Conservation (phyloP, 2,329 filamentous ascomycete genomes). For the Acrodontium crateriforme region DNA sequence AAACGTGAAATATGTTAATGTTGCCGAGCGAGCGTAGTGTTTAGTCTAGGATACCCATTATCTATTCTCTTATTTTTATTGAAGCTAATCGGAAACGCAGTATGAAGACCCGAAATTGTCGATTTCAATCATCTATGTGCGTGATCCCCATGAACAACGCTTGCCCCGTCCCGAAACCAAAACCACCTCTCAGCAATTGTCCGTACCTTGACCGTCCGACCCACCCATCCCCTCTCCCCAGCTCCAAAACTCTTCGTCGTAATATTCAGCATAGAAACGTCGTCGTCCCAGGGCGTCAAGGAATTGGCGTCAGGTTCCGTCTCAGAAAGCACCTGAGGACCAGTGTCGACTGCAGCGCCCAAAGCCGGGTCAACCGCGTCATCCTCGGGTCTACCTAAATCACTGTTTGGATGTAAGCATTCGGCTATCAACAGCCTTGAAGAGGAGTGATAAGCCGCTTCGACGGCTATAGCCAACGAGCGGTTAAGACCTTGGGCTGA, state of each 20-base stretch:
- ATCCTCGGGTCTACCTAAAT: not conserved
- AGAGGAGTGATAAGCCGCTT: slow-evolving; percentile 35
- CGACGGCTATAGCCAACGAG: slow-evolving; percentile 49
- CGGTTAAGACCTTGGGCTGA: slow-evolving; percentile 58
- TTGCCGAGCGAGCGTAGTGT: too few relatives aligned
- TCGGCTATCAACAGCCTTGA: slow-evolving; percentile 31
- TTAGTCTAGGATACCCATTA: too few relatives aligned
- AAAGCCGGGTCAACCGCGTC: too few relatives aligned
- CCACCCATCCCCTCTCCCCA: slow-evolving; percentile 31
- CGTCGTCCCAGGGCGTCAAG: slow-evolving; percentile 32
- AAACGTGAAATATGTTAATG: slow-evolving; percentile 3
- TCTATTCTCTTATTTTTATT: too few relatives aligned
- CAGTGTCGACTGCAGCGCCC: not conserved
- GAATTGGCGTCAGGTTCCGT: not conserved
- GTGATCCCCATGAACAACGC: too few relatives aligned
- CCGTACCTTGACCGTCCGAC: slow-evolving; percentile 31
- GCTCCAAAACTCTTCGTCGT: slow-evolving; percentile 28
- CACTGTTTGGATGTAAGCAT: slow-evolving; percentile 13
- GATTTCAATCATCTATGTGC: too few relatives aligned
- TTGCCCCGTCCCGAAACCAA: too few relatives aligned
- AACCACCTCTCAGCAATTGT: slow-evolving; percentile 34
- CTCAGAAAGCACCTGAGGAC: not conserved
- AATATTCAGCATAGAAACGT: slow-evolving; percentile 34
- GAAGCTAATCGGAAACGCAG: too few relatives aligned
- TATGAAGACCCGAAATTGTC: too few relatives aligned